Evolutionary conservation across 495 filamentous ascomycete genomes (phyloP), one percentile per base, ranked within the genome.

Genomic region (Podospora comata): DNA sequence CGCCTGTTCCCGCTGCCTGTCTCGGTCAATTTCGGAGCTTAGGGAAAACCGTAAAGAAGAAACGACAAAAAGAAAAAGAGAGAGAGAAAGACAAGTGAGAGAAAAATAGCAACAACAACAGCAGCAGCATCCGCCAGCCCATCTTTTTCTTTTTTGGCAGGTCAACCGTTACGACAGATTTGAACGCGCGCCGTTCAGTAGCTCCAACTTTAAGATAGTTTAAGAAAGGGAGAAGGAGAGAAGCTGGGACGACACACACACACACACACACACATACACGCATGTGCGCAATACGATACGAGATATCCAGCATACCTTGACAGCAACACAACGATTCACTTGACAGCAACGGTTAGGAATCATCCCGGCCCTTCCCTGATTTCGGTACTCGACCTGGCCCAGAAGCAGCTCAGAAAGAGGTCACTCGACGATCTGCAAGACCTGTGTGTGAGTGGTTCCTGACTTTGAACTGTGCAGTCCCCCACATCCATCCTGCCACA

Each of bases 361-460:
- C 39, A 48, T 48, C 9, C 39, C 0, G 39, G 7, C 5, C 20
- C 70, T 5, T 7, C 30, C 30, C 30, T 32, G 30, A 32, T 4
- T 68, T 67, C 72, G 72, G 72, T 70, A 76, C 62, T 73, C 74
- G 70, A 68, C 67, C 70, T 65, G 23, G 23, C 23, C 23, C 23
- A 23, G 23, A 23, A 23, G 23, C 23, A 23, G 23, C 23, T 23
- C 23, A 62, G 56, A 65, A 65, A 71, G 65, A 60, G 70, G 68
- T 67, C 27, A 53, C 57, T 55, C 60, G 59, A 69, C 61, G 74
- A 74, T 76, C 74, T 70, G 74, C 72, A 68, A 27, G 34, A 27
- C 20, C 5, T 30, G 23, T 28, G 15, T 34, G 66, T 53, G 68
- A 66, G 70, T 68, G 70, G 65, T 73, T 70, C 67, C 71, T 75